Conservation (phyloP, 768 basidiomycete species). For the Suillus plorans region DNA sequence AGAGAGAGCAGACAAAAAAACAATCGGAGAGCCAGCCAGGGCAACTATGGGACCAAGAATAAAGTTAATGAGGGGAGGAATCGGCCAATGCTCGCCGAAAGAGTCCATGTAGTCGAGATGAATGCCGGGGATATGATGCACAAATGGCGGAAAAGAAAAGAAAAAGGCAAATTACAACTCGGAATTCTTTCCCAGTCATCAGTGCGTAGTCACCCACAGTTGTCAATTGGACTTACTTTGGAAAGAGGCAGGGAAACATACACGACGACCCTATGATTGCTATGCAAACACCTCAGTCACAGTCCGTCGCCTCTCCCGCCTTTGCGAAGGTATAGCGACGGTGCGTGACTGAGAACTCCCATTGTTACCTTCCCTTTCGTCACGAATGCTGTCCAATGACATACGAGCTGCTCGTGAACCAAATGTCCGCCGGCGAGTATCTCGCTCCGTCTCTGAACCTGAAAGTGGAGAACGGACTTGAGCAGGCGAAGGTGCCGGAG, state of each 20-base stretch:
- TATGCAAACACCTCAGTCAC: constrained; percentile 48
- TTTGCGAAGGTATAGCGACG: constrained; percentile 29
- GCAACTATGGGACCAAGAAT: constrained; percentile 15
- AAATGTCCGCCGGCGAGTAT: constrained; percentile 39
- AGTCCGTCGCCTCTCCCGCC: constrained; percentile 47
- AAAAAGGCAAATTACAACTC: constrained; percentile 19
- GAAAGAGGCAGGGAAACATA: constrained; percentile 6
- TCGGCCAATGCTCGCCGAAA: constrained; percentile 13
- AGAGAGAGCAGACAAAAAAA: constrained; percentile 14
- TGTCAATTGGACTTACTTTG: constrained; percentile 19
- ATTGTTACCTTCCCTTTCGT: constrained; percentile 32
- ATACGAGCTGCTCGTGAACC: constrained; percentile 42
- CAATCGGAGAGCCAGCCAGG: constrained; percentile 6
- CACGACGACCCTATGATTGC: constrained; percentile 13
- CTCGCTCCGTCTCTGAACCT: constrained; percentile 52
- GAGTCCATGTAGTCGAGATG: constrained; percentile 23
- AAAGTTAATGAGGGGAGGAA: constrained; percentile 30
- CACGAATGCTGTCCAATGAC: constrained; percentile 41
- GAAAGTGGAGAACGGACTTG: constrained; percentile 34
- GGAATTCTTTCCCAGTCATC: constrained; percentile 7
- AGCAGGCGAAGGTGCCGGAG: constrained; percentile 15
- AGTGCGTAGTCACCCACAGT: background rate
- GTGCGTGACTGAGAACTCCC: constrained; percentile 44
- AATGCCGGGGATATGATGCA: constrained; percentile 26
- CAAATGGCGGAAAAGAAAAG: constrained; percentile 9